Evolutionary conservation across 2,329 filamentous ascomycete genomes (phyloP).

Genomic region (Colletotrichum spinosum): DNA sequence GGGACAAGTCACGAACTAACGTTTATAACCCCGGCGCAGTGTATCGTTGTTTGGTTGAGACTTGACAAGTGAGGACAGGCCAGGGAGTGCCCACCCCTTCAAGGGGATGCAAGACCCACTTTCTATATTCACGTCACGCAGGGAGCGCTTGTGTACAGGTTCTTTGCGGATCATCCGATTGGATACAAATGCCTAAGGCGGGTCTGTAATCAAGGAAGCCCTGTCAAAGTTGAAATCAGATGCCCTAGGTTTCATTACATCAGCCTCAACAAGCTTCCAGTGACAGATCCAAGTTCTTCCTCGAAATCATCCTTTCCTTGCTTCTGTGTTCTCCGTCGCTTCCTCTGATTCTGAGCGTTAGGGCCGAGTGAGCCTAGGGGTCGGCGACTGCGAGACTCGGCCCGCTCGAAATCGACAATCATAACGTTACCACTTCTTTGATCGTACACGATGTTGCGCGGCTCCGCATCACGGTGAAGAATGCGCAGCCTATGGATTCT

Average conservation of each 20-base stretch:
- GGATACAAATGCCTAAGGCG: too few species aligned
- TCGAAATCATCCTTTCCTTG: constrained; percentile 39
- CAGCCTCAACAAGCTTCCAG: background rate
- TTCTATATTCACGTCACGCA: too few species aligned
- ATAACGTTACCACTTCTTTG: constrained; percentile 40
- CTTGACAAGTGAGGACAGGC: too few species aligned
- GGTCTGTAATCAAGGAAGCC: too few species aligned
- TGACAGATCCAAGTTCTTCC: constrained; percentile 23
- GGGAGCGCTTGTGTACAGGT: too few species aligned
- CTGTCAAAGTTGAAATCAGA: background rate
- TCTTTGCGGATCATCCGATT: too few species aligned
- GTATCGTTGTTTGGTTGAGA: too few species aligned
- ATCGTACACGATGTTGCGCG: constrained; percentile 47
- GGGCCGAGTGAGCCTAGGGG: constrained; percentile 40
- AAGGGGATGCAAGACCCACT: too few species aligned
- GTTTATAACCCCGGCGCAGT: too few species aligned
- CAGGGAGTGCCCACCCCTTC: too few species aligned
- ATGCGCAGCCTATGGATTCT: constrained; percentile 37
- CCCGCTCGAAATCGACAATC: constrained; percentile 48
- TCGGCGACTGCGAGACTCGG: constrained; percentile 39
- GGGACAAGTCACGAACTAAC: too few species aligned
- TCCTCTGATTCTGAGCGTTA: constrained; percentile 40
- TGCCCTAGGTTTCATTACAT: background rate
- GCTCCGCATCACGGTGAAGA: constrained; percentile 45
- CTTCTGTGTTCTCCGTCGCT: constrained; percentile 37